phyloP scores from a whole-genome alignment of 2,329 filamentous ascomycete genomes.

The Botryotinia calthae region DNA sequence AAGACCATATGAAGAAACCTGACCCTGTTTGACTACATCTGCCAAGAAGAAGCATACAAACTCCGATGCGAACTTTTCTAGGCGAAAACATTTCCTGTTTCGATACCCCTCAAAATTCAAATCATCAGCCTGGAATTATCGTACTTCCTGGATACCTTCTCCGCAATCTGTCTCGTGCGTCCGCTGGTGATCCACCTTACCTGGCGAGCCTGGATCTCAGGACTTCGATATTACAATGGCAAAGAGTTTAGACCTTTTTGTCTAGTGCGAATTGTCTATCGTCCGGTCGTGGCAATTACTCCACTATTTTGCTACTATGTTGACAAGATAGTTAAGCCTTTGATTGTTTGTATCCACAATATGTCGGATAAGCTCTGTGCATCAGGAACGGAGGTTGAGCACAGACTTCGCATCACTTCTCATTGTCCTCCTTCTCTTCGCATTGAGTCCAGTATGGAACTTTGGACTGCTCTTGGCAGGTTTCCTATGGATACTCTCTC shows the following conservation, averaged over 20 bases:
- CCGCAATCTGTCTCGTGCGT: constrained; percentile 8
- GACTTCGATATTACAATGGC: neutral
- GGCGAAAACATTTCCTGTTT: constrained; percentile 17
- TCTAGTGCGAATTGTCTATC: neutral
- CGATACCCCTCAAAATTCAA: neutral
- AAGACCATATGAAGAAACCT: constrained; percentile 3
- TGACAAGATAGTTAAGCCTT: neutral
- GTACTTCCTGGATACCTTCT: neutral
- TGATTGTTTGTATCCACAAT: constrained; percentile 13
- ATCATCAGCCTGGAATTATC: neutral
- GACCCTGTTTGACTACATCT: constrained; percentile 19
- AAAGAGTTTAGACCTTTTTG: neutral
- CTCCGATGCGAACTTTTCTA: constrained; percentile 5
- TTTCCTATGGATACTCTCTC: constrained; percentile 3
- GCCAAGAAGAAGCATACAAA: constrained; percentile 11
- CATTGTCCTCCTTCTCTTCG: constrained; percentile 3
- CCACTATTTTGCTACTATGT: neutral
- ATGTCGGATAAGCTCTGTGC: constrained; percentile 2
- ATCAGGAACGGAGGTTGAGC: neutral
- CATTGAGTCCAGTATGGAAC: constrained; percentile 16
- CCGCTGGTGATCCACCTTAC: neutral
- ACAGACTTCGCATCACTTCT: constrained; percentile 8
- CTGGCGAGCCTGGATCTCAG: too few relatives aligned
- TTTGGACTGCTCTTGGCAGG: constrained; percentile 24
- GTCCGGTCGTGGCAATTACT: constrained; percentile 5